phyloP scores from a whole-genome alignment of 1,284 basidiomycete species.

The Mycosarcoma maydis region DNA sequence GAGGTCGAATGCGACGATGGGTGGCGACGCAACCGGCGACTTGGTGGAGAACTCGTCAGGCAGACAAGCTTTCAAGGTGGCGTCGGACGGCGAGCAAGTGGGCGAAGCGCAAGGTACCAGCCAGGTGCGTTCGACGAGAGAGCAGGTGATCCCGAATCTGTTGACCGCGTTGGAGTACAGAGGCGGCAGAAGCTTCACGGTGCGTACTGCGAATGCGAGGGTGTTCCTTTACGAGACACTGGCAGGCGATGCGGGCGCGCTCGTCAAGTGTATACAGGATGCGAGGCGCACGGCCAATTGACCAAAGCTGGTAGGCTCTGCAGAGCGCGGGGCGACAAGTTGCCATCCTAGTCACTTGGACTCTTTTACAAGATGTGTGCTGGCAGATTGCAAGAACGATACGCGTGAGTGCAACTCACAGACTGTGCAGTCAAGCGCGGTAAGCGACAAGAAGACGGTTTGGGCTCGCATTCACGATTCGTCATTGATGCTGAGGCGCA shows the following conservation, averaged over 20 bases:
- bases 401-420: too few relatives aligned
- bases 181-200: slow-evolving; percentile 35
- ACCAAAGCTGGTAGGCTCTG: too few relatives aligned
- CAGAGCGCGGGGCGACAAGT: too few relatives aligned
- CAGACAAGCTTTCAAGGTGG: neutral
- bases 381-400: too few relatives aligned
- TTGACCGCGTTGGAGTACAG: slow-evolving; percentile 45
- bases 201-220: slow-evolving; percentile 40
- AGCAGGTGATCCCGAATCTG: slow-evolving; percentile 44
- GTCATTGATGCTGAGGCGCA: too few relatives aligned
- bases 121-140: neutral
- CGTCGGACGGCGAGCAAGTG: slow-evolving; percentile 1
- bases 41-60: slow-evolving; percentile 5
- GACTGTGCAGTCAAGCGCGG: too few relatives aligned
- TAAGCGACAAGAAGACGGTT: too few relatives aligned
- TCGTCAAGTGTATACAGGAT: slow-evolving; percentile 53
- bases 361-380: too few relatives aligned
- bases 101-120: neutral
- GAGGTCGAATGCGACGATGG: slow-evolving; percentile 44
- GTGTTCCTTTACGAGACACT: slow-evolving; percentile 57
- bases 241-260: slow-evolving; percentile 48
- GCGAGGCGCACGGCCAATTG: slow-evolving; percentile 7
- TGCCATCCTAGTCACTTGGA: too few relatives aligned
- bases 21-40: neutral
- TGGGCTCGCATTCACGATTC: too few relatives aligned